Evolutionary conservation across 305 asterid species (phyloP).

Genomic region (Solanum hybrid): DNA sequence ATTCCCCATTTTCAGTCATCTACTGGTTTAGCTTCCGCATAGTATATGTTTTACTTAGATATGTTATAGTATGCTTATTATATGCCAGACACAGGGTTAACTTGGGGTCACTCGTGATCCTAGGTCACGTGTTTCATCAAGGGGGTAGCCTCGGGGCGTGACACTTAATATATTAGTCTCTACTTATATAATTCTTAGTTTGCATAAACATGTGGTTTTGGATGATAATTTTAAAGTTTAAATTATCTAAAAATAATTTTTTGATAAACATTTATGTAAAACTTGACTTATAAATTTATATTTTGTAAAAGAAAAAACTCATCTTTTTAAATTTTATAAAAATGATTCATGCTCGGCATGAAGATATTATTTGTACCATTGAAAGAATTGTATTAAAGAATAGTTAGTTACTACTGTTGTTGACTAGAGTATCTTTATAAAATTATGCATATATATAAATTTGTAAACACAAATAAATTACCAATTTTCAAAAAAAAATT

Average conservation of each 20-base stretch:
- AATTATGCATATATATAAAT: background rate
- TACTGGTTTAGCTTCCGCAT: too few species aligned
- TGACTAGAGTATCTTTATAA: background rate
- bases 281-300: background rate
- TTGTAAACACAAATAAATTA: background rate
- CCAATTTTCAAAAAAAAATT: background rate
- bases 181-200: background rate
- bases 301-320: background rate
- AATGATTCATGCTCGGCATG: background rate
- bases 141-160: too few species aligned
- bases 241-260: too few species aligned
- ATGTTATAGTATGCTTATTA: too few species aligned
- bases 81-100: too few species aligned
- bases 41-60: too few species aligned
- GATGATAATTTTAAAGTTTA: too few species aligned
- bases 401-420: background rate
- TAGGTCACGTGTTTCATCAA: too few species aligned
- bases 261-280: background rate
- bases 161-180: background rate
- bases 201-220: background rate
- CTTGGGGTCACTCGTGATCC: too few species aligned
- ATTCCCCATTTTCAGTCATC: too few species aligned
- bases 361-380: background rate
- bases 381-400: background rate
- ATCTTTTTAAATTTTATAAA: too few species aligned